Evolutionary conservation across 1,284 basidiomycete species (phyloP), one percentile per base, ranked within the genome.

Genomic region (Apiotrichum sp.): DNA sequence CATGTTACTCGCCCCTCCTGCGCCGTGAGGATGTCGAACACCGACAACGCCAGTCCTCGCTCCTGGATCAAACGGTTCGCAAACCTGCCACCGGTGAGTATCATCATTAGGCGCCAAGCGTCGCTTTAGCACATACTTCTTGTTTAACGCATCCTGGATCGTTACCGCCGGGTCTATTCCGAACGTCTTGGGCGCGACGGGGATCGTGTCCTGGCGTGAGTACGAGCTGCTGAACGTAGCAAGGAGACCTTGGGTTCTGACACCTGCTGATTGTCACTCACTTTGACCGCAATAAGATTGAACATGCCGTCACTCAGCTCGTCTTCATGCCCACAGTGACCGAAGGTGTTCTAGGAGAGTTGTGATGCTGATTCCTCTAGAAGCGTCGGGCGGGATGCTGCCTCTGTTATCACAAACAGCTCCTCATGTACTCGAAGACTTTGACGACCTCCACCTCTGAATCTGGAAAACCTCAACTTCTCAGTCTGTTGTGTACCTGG

Each of bases 1-100:
- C 95, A 96, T 33, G 92, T 82, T 9, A 98, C 86, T 62, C 88
- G 92, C 2, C 95, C 95, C 69, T 97, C 92, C 9, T 90, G 86
- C 2, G 86, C 87, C 62, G 89, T 83, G 0, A 86, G 80, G 31
- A 98, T 78, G 72, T 98, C 93, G 62, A 91, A 95, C 0, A 93
- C 83, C 53, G 85, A 87, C 53, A 98, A 83, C 65, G 90, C 93
- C 14, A 98, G 81, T 0, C 95, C 93, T 49, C 95, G 87, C 61
- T 91, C 87, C 63, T 91, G 88, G n/a, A 97, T 79, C 41, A 97
- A 86, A 63, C 86, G 84, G 74, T 98, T 97, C 7, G 93, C 88
- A 65, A 93, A 98, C 73, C 96, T 96, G 51, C 22, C 2, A 40
- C 11, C 29, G 22, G 4, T 6, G 36, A 13, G 22, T 5, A 40